These are phyloP conservation scores for Penicillium robsamsonii DNA, from an alignment of 495 filamentous ascomycete species.

Conservation along the genomic window DNA sequence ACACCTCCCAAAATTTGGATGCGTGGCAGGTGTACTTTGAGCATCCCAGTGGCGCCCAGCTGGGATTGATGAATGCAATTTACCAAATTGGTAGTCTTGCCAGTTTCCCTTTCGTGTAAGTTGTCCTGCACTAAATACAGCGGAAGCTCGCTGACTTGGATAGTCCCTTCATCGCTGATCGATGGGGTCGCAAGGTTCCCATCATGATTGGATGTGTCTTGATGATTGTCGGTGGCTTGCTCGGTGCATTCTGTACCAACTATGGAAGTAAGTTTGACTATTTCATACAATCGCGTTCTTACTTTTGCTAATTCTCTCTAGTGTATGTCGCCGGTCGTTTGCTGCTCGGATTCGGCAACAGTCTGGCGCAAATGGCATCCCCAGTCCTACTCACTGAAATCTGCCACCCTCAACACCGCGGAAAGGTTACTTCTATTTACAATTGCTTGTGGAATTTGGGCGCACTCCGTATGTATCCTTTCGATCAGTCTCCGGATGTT, in stretches of 20 bases:
- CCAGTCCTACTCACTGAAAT: constrained; percentile 63
- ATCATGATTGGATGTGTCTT: constrained; percentile 59
- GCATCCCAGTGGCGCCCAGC: constrained; percentile 48
- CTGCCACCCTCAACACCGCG: constrained; percentile 62
- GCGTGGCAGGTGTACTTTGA: constrained; percentile 29
- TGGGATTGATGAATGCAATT: constrained; percentile 62
- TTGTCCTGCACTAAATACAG: neutral
- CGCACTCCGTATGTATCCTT: constrained; percentile 32
- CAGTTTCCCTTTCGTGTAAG: constrained; percentile 62
- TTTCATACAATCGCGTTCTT: neutral
- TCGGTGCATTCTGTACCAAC: constrained; percentile 49
- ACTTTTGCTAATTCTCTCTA: neutral
- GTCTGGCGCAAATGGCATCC: constrained; percentile 58
- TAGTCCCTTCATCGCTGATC: constrained; percentile 55
- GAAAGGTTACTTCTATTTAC: constrained; percentile 60
- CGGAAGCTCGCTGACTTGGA: neutral
- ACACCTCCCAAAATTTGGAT: constrained; percentile 26
- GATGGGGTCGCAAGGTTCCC: constrained; percentile 55
- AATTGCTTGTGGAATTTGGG: constrained; percentile 64
- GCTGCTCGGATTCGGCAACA: constrained; percentile 60
- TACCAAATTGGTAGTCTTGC: constrained; percentile 63
- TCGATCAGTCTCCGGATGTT: accelerated
- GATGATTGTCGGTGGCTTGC: constrained; percentile 60
- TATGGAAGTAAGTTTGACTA: constrained; percentile 24
- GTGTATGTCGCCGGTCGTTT: constrained; percentile 31